A percentile compares a stretch with the other conserved stretches of the same genome.
Evolutionary conservation across 352 stramenopile genomes (phyloP).

Genomic region (Phytophthora niederhauseri): DNA sequence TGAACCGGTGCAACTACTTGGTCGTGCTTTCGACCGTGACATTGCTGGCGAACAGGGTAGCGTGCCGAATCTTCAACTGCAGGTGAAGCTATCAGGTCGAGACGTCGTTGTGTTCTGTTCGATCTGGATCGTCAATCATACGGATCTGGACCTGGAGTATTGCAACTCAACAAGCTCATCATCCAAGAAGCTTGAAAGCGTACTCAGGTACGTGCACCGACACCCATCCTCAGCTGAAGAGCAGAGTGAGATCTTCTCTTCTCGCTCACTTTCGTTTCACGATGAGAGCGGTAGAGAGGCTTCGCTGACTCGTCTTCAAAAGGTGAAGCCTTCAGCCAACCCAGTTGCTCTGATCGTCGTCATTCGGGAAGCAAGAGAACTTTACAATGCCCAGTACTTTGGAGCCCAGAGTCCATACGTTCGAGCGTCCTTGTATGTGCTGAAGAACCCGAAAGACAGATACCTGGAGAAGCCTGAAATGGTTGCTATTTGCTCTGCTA

Average conservation of each 20-base stretch:
- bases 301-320: constrained; percentile 67
- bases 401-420: constrained; percentile 88
- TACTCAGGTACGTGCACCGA: constrained; percentile 81
- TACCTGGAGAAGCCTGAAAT: constrained; percentile 83
- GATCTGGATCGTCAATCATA: constrained; percentile 91
- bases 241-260: constrained; percentile 65
- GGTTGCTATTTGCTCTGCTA: constrained; percentile 74
- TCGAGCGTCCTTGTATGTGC: constrained; percentile 75
- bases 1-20: constrained; percentile 71
- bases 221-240: constrained; percentile 48
- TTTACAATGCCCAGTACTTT: constrained; percentile 90
- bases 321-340: constrained; percentile 78
- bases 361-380: constrained; percentile 73
- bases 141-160: constrained; percentile 85
- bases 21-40: constrained; percentile 70
- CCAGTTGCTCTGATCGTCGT: constrained; percentile 85
- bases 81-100: constrained; percentile 80
- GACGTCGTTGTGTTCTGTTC: constrained; percentile 89
- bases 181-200: constrained; percentile 62
- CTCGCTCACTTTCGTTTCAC: constrained; percentile 66
- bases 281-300: constrained; percentile 52
- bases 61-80: constrained; percentile 83
- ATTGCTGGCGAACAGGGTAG: constrained; percentile 74
- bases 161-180: constrained; percentile 86
- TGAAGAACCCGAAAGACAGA: constrained; percentile 83